Conservation (phyloP, 1,284 basidiomycete species). For the Cryptococcus amylolentus region DNA sequence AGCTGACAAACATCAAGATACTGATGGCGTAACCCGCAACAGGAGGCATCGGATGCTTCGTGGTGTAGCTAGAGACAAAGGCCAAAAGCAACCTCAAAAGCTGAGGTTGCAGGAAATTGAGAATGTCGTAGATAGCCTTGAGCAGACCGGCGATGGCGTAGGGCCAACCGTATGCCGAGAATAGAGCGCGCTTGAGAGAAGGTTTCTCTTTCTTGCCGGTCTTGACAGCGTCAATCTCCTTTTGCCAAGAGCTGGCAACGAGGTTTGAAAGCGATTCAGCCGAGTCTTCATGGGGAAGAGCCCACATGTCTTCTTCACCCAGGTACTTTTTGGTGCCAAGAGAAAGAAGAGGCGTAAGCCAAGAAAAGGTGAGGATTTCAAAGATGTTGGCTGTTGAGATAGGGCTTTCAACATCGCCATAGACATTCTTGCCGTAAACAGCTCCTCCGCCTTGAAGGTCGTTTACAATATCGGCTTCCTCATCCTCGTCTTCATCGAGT, state of each 20-base stretch:
- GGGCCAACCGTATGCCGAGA: slow-evolving; percentile 71
- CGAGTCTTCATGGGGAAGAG: slow-evolving; percentile 65
- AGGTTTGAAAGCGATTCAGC: slow-evolving; percentile 65
- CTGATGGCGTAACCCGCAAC: slow-evolving; percentile 71
- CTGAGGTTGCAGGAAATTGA: slow-evolving; percentile 86
- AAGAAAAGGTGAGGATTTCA: slow-evolving; percentile 46
- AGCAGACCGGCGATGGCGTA: slow-evolving; percentile 65
- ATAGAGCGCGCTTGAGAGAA: slow-evolving; percentile 68
- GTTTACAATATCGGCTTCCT: slow-evolving; percentile 27
- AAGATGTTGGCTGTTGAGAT: slow-evolving; percentile 78
- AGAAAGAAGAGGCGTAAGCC: slow-evolving; percentile 36
- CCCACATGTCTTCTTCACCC: slow-evolving; percentile 72
- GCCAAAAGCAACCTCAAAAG: slow-evolving; percentile 73
- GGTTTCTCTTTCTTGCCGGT: slow-evolving; percentile 62
- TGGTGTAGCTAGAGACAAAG: slow-evolving; percentile 70
- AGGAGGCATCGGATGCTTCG: slow-evolving; percentile 38
- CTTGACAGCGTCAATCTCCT: slow-evolving; percentile 38
- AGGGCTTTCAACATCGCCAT: slow-evolving; percentile 64
- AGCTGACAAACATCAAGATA: slow-evolving; percentile 71
- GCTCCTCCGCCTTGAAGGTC: slow-evolving; percentile 18
- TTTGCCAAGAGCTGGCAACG: slow-evolving; percentile 56
- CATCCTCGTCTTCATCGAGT: slow-evolving; percentile 40
- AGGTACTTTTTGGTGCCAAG: slow-evolving; percentile 55
- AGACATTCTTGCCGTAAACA: slow-evolving; percentile 39
- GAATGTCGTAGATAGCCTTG: slow-evolving; percentile 72